Conservation (phyloP, 2,329 filamentous ascomycete species). For the Elsinoe necatrix region DNA sequence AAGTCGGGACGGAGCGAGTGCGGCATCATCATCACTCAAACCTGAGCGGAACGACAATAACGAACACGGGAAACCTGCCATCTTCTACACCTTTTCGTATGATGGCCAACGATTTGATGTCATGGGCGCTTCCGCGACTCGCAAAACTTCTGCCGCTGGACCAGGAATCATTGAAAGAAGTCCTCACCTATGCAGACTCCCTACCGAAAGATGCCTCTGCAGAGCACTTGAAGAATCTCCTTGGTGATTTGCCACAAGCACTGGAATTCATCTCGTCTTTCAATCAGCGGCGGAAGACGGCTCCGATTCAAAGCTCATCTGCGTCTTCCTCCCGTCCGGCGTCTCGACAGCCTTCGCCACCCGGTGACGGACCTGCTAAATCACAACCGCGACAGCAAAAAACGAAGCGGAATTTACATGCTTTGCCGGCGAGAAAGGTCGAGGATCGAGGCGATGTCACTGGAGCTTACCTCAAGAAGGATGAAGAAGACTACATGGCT, state of each 20-base stretch:
- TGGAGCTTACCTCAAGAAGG: slow-evolving; percentile 66
- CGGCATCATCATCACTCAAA: neutral
- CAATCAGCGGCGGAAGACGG: slow-evolving; percentile 54
- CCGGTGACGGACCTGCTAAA: slow-evolving; percentile 21
- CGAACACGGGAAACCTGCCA: neutral
- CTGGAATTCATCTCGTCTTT: slow-evolving; percentile 65
- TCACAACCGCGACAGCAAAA: slow-evolving; percentile 29
- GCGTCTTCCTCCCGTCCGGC: slow-evolving; percentile 19
- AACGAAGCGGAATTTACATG: slow-evolving; percentile 34
- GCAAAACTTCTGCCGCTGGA: slow-evolving; percentile 75
- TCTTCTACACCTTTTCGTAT: neutral
- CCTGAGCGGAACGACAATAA: too few relatives aligned
- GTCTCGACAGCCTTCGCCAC: slow-evolving; percentile 17
- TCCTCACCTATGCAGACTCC: slow-evolving; percentile 71
- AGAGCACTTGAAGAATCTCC: slow-evolving; percentile 76
- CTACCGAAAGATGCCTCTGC: slow-evolving; percentile 70
- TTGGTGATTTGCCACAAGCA: slow-evolving; percentile 73
- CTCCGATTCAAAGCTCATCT: slow-evolving; percentile 22
- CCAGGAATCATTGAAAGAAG: slow-evolving; percentile 71
- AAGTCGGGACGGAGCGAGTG: neutral
- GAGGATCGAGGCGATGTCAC: slow-evolving; percentile 55
- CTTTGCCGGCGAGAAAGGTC: slow-evolving; percentile 33
- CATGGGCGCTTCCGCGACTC: slow-evolving; percentile 62
- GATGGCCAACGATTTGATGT: slow-evolving; percentile 24
- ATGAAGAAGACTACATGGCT: slow-evolving; percentile 66